phyloP scores from a whole-genome alignment of 2,329 filamentous ascomycete genomes.

The Cercospora sp. region DNA sequence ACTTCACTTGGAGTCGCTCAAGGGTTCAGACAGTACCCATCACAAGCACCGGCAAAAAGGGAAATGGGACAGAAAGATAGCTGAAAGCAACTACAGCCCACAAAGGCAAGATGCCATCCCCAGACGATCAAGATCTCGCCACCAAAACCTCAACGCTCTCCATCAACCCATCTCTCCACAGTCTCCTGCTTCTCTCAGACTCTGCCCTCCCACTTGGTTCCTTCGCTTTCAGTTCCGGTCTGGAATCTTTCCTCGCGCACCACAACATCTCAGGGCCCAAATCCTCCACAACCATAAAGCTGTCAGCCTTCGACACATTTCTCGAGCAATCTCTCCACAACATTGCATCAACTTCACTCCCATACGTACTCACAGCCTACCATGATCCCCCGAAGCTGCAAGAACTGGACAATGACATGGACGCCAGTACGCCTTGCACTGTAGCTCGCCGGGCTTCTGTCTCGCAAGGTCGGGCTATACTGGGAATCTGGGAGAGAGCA shows the following conservation, averaged over 20 bases:
- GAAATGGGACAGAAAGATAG: neutral
- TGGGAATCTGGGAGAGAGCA: constrained; percentile 68
- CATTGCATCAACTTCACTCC: constrained; percentile 70
- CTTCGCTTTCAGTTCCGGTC: constrained; percentile 82
- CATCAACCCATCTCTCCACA: constrained; percentile 53
- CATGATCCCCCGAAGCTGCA: constrained; percentile 55
- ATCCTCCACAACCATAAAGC: constrained; percentile 31
- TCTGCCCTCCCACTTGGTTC: constrained; percentile 79
- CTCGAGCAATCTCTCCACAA: constrained; percentile 69
- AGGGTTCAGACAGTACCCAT: no score
- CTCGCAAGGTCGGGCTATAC: constrained; percentile 72
- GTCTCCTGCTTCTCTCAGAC: constrained; percentile 75
- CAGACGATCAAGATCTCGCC: neutral
- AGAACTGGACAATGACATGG: constrained; percentile 70
- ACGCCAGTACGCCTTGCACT: constrained; percentile 75
- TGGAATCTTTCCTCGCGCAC: constrained; percentile 81
- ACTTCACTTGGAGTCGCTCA: neutral
- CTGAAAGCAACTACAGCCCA: neutral
- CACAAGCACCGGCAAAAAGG: no score
- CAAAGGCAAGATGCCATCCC: neutral
- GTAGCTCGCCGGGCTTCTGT: constrained; percentile 74
- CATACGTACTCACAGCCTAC: constrained; percentile 71
- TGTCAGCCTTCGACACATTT: constrained; percentile 61
- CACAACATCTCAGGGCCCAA: constrained; percentile 34
- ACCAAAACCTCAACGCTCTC: neutral